phyloP scores from a whole-genome alignment of 2,329 filamentous ascomycete species.

The Plenodomus tracheiphilus region DNA sequence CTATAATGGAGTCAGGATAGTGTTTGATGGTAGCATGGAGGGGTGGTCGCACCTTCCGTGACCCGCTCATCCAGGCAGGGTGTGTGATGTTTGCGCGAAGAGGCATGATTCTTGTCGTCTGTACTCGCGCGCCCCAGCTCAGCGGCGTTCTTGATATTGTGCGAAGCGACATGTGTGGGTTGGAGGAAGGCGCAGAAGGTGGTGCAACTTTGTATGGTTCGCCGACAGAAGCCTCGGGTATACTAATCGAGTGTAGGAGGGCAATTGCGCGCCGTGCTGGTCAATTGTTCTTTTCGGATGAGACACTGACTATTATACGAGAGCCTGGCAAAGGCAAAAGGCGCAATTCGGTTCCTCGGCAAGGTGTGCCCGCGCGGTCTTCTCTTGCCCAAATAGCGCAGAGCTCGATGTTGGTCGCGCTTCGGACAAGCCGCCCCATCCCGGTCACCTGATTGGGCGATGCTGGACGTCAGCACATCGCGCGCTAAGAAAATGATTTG shows the following conservation, averaged over 20 bases:
- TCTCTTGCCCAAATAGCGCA: conserved; percentile 4
- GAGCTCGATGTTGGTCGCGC: conserved; percentile 19
- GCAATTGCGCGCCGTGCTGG: conserved; percentile 9
- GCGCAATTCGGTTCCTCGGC: conserved; percentile 3
- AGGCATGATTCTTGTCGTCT: conserved; percentile 64
- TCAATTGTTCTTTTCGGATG: conserved; percentile 1
- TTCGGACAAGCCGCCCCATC: conserved; percentile 2
- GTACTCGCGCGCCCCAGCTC: conserved; percentile 42
- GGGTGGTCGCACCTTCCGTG: conserved; percentile 53
- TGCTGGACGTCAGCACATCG: conserved; percentile 15
- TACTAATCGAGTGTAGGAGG: conserved; percentile 14
- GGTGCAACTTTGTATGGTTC: conserved; percentile 35
- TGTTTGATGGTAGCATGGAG: background rate
- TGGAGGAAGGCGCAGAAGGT: conserved; percentile 12
- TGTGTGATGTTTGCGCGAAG: conserved; percentile 74
- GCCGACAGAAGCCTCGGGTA: conserved; percentile 45
- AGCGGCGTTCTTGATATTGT: conserved; percentile 45
- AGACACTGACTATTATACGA: background rate
- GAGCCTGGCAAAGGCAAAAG: background rate
- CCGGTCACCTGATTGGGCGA: conserved; percentile 24
- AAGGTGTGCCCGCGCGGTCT: conserved; percentile 19
- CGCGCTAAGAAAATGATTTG: conserved; percentile 39
- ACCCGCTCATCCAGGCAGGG: conserved; percentile 57
- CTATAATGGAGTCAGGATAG: conserved; percentile 26
- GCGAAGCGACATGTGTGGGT: conserved; percentile 51